Base-by-base conservation (phyloP, 202 grass and related monocot species). In the Schoenoplectus tabernaemontani region DNA sequence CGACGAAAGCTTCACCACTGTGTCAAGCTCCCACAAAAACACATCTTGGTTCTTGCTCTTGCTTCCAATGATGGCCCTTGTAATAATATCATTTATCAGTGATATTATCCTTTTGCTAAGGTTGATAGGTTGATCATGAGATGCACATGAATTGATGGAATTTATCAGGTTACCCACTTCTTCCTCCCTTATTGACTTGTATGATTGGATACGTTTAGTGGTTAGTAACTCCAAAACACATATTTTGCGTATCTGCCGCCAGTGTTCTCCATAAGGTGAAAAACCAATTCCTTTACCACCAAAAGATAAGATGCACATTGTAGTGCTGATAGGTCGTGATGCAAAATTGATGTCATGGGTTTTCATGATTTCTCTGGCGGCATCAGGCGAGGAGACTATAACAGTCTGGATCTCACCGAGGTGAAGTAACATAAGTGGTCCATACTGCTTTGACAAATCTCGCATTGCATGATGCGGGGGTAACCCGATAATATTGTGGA, bases 171-270 rank as follows among this genome's bases (percentile, higher is more conserved):
- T 83, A 1, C 16, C 10, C 2, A 15, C 63, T 84, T 93, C 90
- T 23, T 90, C 83, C n/a, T n/a, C n/a, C n/a, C n/a, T n/a, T n/a
- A n/a, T n/a, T n/a, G n/a, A n/a, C n/a, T n/a, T n/a, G n/a, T n/a
- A n/a, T n/a, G n/a, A n/a, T n/a, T 51, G 78, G 51, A 93, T 86
- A 13, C 86, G 84, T 26, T 79, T 87, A 7, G 84, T 23, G 64
- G 82, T 88, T 77, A 93, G 76, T 1, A 93, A 78, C 82, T 93
- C 84, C 0, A 88, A 4, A 60, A 88, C 20, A 78, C 83, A 72
- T 48, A 87, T 30, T 84, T 47, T 83, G 2, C 82, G 84, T 17
- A 90, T 79, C 38, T 87, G 84, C 0, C 88, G 74, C 88, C 88
- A 93, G 17, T 57, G 13, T 24, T 39, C 68, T 3, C 82, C 84